Percentiles rank a stretch among this genome's conserved stretches.
Evolutionary conservation across 148 eudicot species (phyloP).

Genomic region (Suaeda aralocaspica): DNA sequence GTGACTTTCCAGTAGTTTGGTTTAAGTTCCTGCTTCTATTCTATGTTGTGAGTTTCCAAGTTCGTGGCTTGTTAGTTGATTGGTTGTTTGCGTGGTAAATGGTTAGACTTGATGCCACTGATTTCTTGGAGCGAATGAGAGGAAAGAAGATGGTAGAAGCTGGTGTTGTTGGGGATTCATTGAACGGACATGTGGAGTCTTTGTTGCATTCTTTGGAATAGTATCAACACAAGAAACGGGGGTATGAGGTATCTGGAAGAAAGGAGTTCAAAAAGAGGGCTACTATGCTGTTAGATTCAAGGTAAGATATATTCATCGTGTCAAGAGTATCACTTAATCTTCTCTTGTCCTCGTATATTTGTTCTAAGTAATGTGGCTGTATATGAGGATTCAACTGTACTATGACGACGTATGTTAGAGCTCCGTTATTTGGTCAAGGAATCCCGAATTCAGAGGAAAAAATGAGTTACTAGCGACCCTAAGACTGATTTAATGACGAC

Average conservation of each 20-base stretch:
- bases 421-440: slow-evolving; percentile 83
- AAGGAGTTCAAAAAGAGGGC: slow-evolving; percentile 70
- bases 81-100: slow-evolving; percentile 8
- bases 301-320: slow-evolving; percentile 40
- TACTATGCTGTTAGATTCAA: slow-evolving; percentile 78
- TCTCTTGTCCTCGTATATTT: not conserved
- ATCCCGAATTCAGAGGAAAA: slow-evolving; percentile 36
- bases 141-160: slow-evolving; percentile 70
- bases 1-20: not conserved
- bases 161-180: slow-evolving; percentile 83
- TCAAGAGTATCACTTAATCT: not conserved
- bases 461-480: slow-evolving; percentile 59
- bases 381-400: slow-evolving; percentile 76
- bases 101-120: slow-evolving; percentile 63
- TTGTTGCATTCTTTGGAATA: slow-evolving; percentile 62
- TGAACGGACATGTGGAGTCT: slow-evolving; percentile 98
- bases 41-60: not conserved
- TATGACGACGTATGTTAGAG: slow-evolving; percentile 64
- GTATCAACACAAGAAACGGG: slow-evolving; percentile 51
- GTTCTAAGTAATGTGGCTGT: slow-evolving; percentile 12
- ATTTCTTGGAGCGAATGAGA: slow-evolving; percentile 71
- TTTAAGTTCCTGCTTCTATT: not conserved
- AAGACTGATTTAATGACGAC: slow-evolving; percentile 81
- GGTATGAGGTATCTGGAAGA: slow-evolving; percentile 70
- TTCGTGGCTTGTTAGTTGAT: not conserved